Conservation (phyloP, 2,329 filamentous ascomycete genomes). For the Chrysoporthe austroafricana region DNA sequence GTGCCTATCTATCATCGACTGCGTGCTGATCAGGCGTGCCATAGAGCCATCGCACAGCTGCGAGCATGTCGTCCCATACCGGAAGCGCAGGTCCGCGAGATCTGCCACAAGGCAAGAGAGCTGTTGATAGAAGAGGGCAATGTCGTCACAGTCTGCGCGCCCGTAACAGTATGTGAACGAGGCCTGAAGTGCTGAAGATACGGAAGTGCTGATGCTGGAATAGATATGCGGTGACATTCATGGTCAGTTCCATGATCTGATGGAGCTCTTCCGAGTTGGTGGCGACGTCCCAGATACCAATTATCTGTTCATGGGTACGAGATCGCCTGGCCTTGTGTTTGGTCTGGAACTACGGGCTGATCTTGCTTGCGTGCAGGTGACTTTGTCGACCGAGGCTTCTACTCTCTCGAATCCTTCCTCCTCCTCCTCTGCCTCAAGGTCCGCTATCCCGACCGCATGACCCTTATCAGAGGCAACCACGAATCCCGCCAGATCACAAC, state of each 20-base stretch:
- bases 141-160: conserved; percentile 91
- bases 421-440: conserved; percentile 96
- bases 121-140: conserved; percentile 97
- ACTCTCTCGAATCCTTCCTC: conserved; percentile 95
- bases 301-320: conserved; percentile 90
- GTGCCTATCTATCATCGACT: not conserved
- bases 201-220: conserved; percentile 15
- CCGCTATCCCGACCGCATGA: conserved; percentile 95
- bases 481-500: conserved; percentile 97
- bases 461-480: conserved; percentile 91
- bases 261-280: conserved; percentile 94
- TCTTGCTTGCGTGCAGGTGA: conserved; percentile 63
- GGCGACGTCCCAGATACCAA: conserved; percentile 95
- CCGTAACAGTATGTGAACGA: conserved; percentile 73
- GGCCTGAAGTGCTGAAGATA: not conserved
- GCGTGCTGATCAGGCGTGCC: conserved; percentile 29
- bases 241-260: conserved; percentile 93
- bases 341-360: conserved; percentile 17
- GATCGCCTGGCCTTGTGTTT: not conserved
- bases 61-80: conserved; percentile 96
- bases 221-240: conserved; percentile 97
- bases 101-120: conserved; percentile 96
- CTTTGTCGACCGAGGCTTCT: conserved; percentile 97
- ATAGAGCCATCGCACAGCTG: conserved; percentile 90
- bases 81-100: conserved; percentile 90